A percentile compares a stretch with the other conserved stretches of the same genome.
These are phyloP conservation scores for Claviceps quebecensis DNA, from an alignment of 2,329 filamentous ascomycete genomes.

Conservation along the genomic window DNA sequence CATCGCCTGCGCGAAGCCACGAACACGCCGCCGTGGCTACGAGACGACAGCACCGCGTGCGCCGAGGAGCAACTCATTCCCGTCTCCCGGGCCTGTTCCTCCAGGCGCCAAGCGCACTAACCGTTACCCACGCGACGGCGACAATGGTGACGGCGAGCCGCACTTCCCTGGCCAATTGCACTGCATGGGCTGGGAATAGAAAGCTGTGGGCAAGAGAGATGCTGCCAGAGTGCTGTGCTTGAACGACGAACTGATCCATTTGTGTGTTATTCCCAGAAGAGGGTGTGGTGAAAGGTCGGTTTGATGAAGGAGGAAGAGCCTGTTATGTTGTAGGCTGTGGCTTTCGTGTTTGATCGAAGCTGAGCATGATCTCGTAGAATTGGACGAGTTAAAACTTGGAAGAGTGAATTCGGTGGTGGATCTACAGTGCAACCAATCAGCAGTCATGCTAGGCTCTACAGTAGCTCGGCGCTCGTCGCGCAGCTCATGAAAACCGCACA, in stretches of 20 bases:
- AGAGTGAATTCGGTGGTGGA: no score
- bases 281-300: neutral
- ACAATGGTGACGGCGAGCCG: conserved; percentile 11
- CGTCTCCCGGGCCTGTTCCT: neutral
- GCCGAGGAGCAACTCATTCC: neutral
- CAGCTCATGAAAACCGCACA: no score
- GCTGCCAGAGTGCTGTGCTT: conserved; percentile 9
- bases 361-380: no score
- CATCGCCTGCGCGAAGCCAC: no score
- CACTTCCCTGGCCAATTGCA: conserved; percentile 9
- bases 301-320: no score
- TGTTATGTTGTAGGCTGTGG: no score
- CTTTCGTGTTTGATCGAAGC: no score
- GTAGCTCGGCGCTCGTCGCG: no score
- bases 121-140: conserved; percentile 10
- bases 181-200: conserved; percentile 6
- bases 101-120: conserved; percentile 5
- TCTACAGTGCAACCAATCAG: no score
- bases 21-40: no score
- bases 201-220: conserved; percentile 10
- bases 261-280: neutral
- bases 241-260: conserved; percentile 12
- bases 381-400: no score
- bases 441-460: no score
- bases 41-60: neutral